Percentiles rank a stretch among this genome's conserved stretches.
Evolutionary conservation across 176 grass and related monocot species (phyloP).

Genomic region (Avena eriantha): DNA sequence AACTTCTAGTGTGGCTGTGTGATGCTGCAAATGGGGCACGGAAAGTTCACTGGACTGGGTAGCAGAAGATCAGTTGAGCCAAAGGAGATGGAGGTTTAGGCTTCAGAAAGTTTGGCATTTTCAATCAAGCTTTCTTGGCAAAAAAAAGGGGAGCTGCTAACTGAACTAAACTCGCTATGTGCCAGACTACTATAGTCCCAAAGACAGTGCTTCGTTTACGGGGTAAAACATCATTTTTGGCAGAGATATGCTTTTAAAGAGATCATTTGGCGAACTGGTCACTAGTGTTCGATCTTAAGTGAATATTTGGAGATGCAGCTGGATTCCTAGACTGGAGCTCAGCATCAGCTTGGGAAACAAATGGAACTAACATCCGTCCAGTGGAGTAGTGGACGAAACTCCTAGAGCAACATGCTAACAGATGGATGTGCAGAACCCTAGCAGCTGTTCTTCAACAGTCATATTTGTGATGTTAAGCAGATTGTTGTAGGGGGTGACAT

Average conservation of each 20-base stretch:
- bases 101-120: background rate
- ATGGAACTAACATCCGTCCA: background rate
- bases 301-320: background rate
- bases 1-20: background rate
- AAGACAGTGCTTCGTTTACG: background rate
- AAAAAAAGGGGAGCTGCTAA: background rate
- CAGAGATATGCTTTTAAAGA: background rate
- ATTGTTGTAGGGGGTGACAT: too few relatives aligned
- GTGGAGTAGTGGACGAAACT: background rate
- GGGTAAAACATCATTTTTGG: background rate
- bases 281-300: background rate
- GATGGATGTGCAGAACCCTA: background rate
- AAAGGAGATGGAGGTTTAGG: background rate
- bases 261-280: background rate
- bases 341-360: background rate
- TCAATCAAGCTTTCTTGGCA: background rate
- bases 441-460: background rate
- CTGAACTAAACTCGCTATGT: background rate
- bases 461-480: background rate
- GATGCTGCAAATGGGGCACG: background rate
- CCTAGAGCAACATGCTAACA: background rate
- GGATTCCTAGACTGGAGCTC: background rate
- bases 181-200: background rate
- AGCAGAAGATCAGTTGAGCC: background rate
- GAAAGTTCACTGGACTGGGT: background rate